Base-by-base conservation (phyloP, 2,329 filamentous ascomycete genomes). In the Hymenoscyphus scutula region DNA sequence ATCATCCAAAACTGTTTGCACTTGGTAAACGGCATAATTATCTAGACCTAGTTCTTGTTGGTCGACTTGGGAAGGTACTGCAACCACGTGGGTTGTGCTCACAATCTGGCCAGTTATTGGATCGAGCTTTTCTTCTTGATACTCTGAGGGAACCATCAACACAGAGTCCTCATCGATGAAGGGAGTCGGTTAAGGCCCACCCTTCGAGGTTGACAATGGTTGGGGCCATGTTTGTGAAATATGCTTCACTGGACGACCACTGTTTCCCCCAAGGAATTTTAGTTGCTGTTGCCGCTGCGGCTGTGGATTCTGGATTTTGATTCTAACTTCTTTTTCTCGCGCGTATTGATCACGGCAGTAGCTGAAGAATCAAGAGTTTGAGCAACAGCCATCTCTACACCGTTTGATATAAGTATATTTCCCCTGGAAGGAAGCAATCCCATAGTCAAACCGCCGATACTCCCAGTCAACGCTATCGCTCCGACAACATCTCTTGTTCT, bases 401-500 rank as follows among this genome's bases (percentile, higher is more conserved):
- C 37, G 3, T 41, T 15, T 17, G 37, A 41, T 17, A 41, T 15
- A n/a, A 41, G 3, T 41, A 41, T 6, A n/a, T 53, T 19, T 29
- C 2, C 48, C 27, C 48, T 19, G 23, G n/a, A 51, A 29, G 19
- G 48, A 3, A 29, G 19, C 8, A 53, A 13, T n/a, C 48, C 48
- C 27, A 53, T 25, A 25, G 48, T 53, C 1, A 53, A 8, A 53
- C 23, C 48, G 4, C 48, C 48, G 27, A 53, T 53, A 13, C 23
- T 53, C 1, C 13, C 11, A 23, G 23, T 53, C 2, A 77, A 66
- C 0, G 74, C 75, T 66, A 76, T 71, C 32, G 74, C 74, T 0
- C 71, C 74, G 0, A 79, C 53, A 0, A 78, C 76, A 37, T 75
- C 75, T 0, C 74, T 68, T 56, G 77, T 78, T 32, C 76, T 72